Conservation (phyloP, 2,329 filamentous ascomycete genomes). For the Rhinocladiella mackenziei region DNA sequence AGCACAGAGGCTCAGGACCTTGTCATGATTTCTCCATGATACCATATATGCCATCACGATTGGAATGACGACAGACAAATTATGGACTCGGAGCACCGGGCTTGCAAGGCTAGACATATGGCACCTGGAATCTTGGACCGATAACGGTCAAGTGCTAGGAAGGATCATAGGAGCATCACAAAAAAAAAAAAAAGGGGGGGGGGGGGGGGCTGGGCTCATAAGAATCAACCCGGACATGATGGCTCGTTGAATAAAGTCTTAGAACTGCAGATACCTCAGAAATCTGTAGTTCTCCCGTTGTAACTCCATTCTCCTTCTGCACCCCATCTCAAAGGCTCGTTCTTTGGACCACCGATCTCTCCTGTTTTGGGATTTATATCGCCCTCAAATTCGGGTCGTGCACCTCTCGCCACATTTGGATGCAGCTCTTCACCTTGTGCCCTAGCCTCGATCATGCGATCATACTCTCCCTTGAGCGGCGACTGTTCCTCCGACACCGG, state of each 20-base stretch:
- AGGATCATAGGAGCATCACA: too few relatives aligned
- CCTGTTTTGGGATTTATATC: constrained; percentile 90
- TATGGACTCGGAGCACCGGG: too few relatives aligned
- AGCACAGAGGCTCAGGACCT: not conserved
- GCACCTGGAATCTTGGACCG: too few relatives aligned
- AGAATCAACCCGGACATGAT: too few relatives aligned
- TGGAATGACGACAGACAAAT: too few relatives aligned
- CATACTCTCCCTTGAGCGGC: constrained; percentile 24
- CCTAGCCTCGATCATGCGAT: constrained; percentile 49
- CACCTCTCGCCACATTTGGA: constrained; percentile 68
- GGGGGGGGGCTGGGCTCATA: too few relatives aligned
- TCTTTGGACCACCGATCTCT: constrained; percentile 95
- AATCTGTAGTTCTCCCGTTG: constrained; percentile 92
- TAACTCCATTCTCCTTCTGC: constrained; percentile 78
- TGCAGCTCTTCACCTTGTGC: constrained; percentile 63
- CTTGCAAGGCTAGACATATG: too few relatives aligned
- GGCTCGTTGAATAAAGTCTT: too few relatives aligned
- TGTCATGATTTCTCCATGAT: not conserved
- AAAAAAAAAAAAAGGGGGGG: too few relatives aligned
- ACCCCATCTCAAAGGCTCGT: constrained; percentile 89
- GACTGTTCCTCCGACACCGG: not conserved
- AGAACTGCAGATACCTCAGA: too few relatives aligned
- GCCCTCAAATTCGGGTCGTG: constrained; percentile 86
- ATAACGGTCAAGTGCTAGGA: too few relatives aligned
- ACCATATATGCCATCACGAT: not conserved